Conservation (phyloP, 192 early-diverging fungal species). For the Backusella westeae region DNA sequence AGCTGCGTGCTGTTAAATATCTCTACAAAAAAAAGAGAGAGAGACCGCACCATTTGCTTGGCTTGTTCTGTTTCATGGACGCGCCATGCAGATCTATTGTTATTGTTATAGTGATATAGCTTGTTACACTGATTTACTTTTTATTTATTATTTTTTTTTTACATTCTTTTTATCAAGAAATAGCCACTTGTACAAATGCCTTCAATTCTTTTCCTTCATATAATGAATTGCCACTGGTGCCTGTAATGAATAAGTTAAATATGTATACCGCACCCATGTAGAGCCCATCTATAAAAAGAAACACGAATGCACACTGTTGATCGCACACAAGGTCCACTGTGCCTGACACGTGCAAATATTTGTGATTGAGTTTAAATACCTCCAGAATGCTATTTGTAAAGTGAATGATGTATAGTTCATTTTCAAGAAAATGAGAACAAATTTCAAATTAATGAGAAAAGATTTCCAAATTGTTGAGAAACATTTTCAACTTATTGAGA, state of each 20-base stretch:
- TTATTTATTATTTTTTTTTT: not conserved
- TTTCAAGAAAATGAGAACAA: too few relatives aligned
- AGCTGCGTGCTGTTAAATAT: not conserved
- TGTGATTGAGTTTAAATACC: not conserved
- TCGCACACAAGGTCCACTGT: not conserved
- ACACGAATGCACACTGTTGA: not conserved
- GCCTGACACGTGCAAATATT: not conserved
- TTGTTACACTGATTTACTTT: not conserved
- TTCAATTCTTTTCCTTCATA: too few relatives aligned
- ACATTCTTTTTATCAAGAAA: not conserved
- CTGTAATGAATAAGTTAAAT: too few relatives aligned
- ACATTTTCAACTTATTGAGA: too few relatives aligned
- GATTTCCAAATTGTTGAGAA: too few relatives aligned
- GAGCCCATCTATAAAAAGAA: not conserved
- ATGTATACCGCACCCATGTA: not conserved
- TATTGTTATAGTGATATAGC: not conserved
- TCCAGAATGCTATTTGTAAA: too few relatives aligned
- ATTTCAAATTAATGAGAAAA: too few relatives aligned
- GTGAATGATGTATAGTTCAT: not conserved
- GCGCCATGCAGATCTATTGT: not conserved
- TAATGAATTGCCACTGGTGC: too few relatives aligned
- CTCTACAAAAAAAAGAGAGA: not conserved
- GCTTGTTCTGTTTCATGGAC: not conserved
- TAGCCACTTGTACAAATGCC: too few relatives aligned
- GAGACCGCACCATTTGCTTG: not conserved